phyloP scores from a whole-genome alignment of 768 basidiomycete genomes.

The Clathrus columnatus region DNA sequence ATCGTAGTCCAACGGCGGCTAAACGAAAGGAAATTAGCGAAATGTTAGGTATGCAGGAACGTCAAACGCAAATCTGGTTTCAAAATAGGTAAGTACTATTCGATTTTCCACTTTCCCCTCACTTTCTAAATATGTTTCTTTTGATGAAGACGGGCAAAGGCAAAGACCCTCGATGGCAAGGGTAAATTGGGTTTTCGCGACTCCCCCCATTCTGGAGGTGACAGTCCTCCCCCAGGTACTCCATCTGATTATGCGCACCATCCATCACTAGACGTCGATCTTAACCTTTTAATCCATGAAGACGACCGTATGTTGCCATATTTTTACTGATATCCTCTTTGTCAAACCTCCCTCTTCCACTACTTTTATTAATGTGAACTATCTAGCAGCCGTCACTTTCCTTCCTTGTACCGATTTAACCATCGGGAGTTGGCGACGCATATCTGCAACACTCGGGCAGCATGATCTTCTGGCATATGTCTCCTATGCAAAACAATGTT shows the following conservation, averaged over 20 bases:
- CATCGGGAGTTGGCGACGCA: conserved; percentile 73
- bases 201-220: conserved; percentile 10
- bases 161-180: conserved; percentile 61
- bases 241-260: conserved; percentile 38
- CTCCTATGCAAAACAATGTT: conserved; percentile 53
- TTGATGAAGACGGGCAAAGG: conserved; percentile 62
- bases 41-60: conserved; percentile 71
- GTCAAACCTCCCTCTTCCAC: background rate
- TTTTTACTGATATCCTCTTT: background rate
- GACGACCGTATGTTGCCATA: conserved; percentile 51
- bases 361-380: background rate
- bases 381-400: conserved; percentile 51
- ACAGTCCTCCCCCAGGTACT: conserved; percentile 31
- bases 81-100: conserved; percentile 56
- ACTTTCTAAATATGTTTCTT: background rate
- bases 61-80: conserved; percentile 87
- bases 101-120: background rate
- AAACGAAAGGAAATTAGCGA: conserved; percentile 67
- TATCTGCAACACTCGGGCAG: conserved; percentile 43
- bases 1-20: conserved; percentile 64
- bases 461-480: conserved; percentile 72
- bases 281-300: conserved; percentile 64
- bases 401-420: conserved; percentile 69
- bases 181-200: conserved; percentile 18
- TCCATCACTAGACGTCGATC: conserved; percentile 46